Base-by-base conservation (phyloP, 2,329 filamentous ascomycete genomes). In the Arthrobotrys sinensis region DNA sequence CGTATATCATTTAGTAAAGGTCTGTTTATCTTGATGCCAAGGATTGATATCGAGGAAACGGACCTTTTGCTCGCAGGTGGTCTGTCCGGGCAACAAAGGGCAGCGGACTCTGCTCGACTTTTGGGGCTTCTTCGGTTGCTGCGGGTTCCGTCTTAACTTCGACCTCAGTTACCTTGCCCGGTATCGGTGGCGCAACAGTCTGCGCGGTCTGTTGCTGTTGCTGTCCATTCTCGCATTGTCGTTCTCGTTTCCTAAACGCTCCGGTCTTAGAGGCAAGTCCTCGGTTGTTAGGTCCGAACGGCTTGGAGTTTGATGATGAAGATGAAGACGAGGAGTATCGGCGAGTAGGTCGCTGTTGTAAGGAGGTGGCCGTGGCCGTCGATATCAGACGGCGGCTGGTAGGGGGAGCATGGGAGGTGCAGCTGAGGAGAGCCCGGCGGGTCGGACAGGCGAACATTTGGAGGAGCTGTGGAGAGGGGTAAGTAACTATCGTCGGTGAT, bases 381-480 rank as follows among this genome's bases (percentile, higher is more conserved):
- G 75, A 78, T 62, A 65, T 70, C 28, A 78, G 67, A 50, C 75
- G 75, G 53, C 75, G 67, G 46, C 75, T 64, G 16, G 67, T 53
- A 50, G 75, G 62, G 34, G 62, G 57, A 68, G 75, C 75, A 68
- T 78, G 52, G 43, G 67, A 52, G 38, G 50, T 55, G 67, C 52
- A 78, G 62, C 67, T 78, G 45, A 78, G 45, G 62, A 78, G 45
- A 46, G 63, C 75, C 52, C 67, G 60, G 45, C 75, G 75, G 52
- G 75, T 66, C 14, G 75, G 75, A 72, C 75, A 78, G 75, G 75
- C 67, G 46, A 78, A 78, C 75, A 78, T 78, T 72, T 78, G 75
- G n/a, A 5, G 66, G 55, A 16, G 24, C 32, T 48, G n/a, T 21
- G 6, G 43, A 36, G 28, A 36, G 10, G 12, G 28, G n/a, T 28